Base-by-base conservation (phyloP, 2,329 filamentous ascomycete genomes). In the Microdochium paspali region DNA sequence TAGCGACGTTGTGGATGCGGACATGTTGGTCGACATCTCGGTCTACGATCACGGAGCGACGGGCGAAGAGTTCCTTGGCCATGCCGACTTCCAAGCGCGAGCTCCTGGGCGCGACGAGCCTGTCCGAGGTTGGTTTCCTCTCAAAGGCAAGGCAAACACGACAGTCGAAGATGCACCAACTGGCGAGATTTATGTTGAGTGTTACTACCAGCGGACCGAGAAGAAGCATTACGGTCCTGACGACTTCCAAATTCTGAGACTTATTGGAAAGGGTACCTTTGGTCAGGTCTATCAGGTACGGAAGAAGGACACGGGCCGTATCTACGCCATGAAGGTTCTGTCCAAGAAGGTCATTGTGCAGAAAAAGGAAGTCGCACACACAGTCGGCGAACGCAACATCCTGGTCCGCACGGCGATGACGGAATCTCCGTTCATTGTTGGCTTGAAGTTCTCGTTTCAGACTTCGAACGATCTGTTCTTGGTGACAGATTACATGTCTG, bases 311-410 rank as follows among this genome's bases (percentile, higher is more conserved):
- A 96, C 91, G 1, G 82, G 84, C 58, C 84, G 93, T 42, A 96
- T 98, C 51, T 98, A 98, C 61, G 93, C 93, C 52, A 98, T 98
- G 93, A 98, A 98, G 68, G 91, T 98, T 2, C 73, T 98, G 26
- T 96, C 93, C 45, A 98, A 98, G 76, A 98, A 98, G 74, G 93
- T 98, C 46, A 98, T 98, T 60, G 93, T 98, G 24, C 93, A 98
- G 69, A 98, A 98, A 79, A 98, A 98, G 69, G 93, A 98, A 66
- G 90, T 98, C 45, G 90, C 91, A 15, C 93, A 98, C 64, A 98
- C 93, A 0, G 84, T 98, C 31, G 93, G 93, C 55, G 93, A 98
- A 69, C 82, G 93, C 50, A 98, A 98, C 62, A 98, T 98, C 55
- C 75, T 98, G 44, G 93, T 98, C 35, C 86, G 93, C 54, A 98